A percentile compares a stretch with the other conserved stretches of the same genome.
phyloP scores from a whole-genome alignment of 257 asterid species.

The Paraleonurus japonicus region DNA sequence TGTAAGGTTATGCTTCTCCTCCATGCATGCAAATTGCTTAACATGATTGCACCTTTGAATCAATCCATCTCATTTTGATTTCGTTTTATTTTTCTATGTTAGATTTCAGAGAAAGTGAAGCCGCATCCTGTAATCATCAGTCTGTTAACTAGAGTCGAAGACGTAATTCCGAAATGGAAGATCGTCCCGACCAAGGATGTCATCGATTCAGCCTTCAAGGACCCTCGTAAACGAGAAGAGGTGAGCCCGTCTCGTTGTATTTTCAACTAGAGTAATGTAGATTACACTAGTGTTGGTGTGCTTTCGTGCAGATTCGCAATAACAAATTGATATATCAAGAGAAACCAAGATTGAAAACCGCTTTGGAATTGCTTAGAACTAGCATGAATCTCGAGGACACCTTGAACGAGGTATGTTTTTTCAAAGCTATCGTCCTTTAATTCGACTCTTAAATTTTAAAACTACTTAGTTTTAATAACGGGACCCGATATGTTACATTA shows the following conservation, averaged over 20 bases:
- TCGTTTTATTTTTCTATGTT: background rate
- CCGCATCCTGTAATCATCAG: conserved; percentile 83
- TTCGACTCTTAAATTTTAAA: background rate
- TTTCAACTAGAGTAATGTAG: background rate
- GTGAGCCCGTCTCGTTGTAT: conserved; percentile 29
- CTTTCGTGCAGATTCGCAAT: conserved; percentile 53
- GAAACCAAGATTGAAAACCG: conserved; percentile 88
- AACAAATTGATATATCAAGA: conserved; percentile 83
- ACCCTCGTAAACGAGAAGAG: conserved; percentile 74
- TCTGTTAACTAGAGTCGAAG: conserved; percentile 66
- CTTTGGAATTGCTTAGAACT: conserved; percentile 89
- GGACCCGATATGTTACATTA: no score
- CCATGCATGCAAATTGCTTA: background rate
- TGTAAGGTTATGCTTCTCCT: conserved; percentile 57
- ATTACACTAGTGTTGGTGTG: background rate
- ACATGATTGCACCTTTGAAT: no score
- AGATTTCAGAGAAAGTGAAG: conserved; percentile 92
- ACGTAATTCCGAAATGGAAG: conserved; percentile 89
- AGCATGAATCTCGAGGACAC: conserved; percentile 84
- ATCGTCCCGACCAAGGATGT: conserved; percentile 85
- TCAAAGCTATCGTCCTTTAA: background rate
- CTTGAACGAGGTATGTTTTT: conserved; percentile 57
- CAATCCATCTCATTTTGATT: background rate
- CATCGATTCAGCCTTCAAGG: conserved; percentile 87
- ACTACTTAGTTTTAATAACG: no score